Conservation (phyloP, 139 green algal genomes). For the Chlorella sp. region DNA sequence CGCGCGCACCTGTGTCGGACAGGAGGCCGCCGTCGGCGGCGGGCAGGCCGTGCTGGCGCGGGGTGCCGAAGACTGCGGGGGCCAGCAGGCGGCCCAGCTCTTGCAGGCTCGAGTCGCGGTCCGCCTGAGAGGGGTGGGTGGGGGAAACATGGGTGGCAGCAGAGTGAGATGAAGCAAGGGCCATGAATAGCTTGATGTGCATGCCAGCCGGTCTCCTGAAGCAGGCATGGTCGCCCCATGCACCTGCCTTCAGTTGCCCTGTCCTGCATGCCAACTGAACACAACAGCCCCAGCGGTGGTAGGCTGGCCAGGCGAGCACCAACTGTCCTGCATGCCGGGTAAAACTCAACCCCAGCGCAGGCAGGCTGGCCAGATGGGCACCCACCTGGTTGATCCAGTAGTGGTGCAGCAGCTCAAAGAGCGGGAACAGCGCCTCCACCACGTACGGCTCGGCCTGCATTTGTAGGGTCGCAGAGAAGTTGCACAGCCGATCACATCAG, state of each 20-base stretch:
- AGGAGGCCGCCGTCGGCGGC: slow-evolving; percentile 24
- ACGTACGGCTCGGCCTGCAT: slow-evolving; percentile 41
- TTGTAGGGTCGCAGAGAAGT: neutral
- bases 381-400: slow-evolving; percentile 43
- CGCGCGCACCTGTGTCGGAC: slow-evolving; percentile 2
- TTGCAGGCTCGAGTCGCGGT: slow-evolving; percentile 27
- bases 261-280: no score
- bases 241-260: no score
- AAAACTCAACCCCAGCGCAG: no score
- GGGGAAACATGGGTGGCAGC: neutral
- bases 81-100: slow-evolving; percentile 33
- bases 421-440: slow-evolving; percentile 45
- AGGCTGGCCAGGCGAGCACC: no score
- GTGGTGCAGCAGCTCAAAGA: slow-evolving; percentile 56
- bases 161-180: no score
- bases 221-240: no score
- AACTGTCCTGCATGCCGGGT: no score
- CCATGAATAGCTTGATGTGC: no score
- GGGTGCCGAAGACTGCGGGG: slow-evolving; percentile 36
- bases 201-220: no score
- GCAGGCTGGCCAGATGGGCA: no score
- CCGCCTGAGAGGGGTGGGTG: neutral
- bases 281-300: no score
- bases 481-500: neutral
- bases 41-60: neutral